Conservation (phyloP, 164 flowering plant species). For the Santalum album region DNA sequence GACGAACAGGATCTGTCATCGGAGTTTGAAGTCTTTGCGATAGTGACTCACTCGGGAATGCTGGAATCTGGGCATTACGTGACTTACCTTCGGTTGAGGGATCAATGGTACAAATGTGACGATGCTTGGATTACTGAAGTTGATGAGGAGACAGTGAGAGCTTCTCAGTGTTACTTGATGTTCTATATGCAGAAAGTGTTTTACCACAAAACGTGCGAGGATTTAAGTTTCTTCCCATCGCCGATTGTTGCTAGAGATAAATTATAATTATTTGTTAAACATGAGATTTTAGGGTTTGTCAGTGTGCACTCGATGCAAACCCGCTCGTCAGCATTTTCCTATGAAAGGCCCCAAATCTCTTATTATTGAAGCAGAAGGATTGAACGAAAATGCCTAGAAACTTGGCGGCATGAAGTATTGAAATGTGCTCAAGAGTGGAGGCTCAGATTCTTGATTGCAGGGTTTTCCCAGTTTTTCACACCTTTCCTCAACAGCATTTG, state of each 20-base stretch:
- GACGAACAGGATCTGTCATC: slow-evolving; percentile 45
- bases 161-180: slow-evolving; percentile 82
- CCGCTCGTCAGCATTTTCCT: no score
- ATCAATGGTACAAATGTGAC: slow-evolving; percentile 91
- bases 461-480: no score
- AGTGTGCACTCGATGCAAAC: no score
- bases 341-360: no score
- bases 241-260: slow-evolving; percentile 43
- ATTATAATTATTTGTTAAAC: not conserved
- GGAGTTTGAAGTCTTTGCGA: slow-evolving; percentile 59
- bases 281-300: not conserved
- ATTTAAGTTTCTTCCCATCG: slow-evolving; percentile 36
- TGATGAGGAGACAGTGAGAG: slow-evolving; percentile 59
- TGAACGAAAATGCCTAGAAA: no score
- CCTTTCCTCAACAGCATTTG: no score
- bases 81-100: slow-evolving; percentile 55
- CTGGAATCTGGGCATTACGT: slow-evolving; percentile 65
- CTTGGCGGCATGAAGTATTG: no score
- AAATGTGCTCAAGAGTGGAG: no score
- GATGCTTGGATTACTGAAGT: slow-evolving; percentile 88
- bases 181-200: slow-evolving; percentile 77
- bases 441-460: no score
- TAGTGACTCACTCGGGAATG: slow-evolving; percentile 57
- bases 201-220: slow-evolving; percentile 38
- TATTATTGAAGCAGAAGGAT: no score